phyloP scores from a whole-genome alignment of 768 basidiomycete species.

The Sistotremastrum niveocremeum region DNA sequence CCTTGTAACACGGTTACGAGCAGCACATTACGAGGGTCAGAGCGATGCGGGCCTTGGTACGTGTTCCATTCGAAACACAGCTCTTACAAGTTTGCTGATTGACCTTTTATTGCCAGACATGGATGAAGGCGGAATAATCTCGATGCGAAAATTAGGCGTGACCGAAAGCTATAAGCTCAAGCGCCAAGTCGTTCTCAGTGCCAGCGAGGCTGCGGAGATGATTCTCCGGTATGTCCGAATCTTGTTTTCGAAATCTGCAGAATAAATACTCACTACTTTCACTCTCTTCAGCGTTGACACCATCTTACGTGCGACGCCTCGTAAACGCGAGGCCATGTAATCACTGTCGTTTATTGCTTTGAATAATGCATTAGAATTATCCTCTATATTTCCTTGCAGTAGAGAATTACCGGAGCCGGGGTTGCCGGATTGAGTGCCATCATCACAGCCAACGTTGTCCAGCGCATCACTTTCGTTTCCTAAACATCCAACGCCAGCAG shows the following conservation, averaged over 20 bases:
- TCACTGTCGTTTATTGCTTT: too few relatives aligned
- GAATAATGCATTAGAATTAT: too few relatives aligned
- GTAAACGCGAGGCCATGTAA: conserved; percentile 71
- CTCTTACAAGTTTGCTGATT: neutral
- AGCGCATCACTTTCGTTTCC: too few relatives aligned
- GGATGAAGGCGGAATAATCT: conserved; percentile 71
- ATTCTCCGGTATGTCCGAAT: conserved; percentile 61
- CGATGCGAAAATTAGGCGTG: conserved; percentile 78
- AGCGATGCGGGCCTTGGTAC: conserved; percentile 77
- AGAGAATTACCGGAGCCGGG: too few relatives aligned
- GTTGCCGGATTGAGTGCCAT: too few relatives aligned
- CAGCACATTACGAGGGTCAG: conserved; percentile 87
- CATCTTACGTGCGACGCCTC: conserved; percentile 74
- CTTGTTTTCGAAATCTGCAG: neutral
- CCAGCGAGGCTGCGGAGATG: conserved; percentile 97
- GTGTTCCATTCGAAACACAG: conserved; percentile 13
- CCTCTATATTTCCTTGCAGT: too few relatives aligned
- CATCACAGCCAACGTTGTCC: too few relatives aligned
- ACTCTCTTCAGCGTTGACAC: conserved; percentile 61
- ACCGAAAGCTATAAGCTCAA: conserved; percentile 98
- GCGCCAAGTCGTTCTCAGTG: conserved; percentile 85
- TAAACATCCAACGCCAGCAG: too few relatives aligned
- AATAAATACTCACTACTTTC: conserved; percentile 3
- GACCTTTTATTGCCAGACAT: conserved; percentile 47
- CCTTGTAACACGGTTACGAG: conserved; percentile 76